phyloP scores from a whole-genome alignment of 2,329 filamentous ascomycete genomes.

The Monosporascus sp. region DNA sequence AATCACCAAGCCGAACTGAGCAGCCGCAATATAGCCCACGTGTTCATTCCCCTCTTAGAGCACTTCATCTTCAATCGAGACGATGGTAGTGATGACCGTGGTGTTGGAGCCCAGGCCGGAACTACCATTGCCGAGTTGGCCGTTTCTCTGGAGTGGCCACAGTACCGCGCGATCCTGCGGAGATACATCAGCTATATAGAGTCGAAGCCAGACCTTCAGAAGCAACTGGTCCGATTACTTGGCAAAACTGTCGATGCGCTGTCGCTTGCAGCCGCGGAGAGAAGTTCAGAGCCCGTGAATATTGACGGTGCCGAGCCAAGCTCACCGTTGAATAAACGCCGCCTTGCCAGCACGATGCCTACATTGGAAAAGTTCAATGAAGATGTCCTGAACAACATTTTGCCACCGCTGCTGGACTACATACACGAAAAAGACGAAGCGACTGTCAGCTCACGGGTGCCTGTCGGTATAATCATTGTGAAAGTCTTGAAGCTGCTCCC shows the following conservation, averaged over 20 bases:
- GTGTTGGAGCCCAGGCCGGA: slow-evolving; percentile 82
- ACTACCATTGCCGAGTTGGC: slow-evolving; percentile 71
- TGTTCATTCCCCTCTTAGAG: slow-evolving; percentile 87
- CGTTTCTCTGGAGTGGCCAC: slow-evolving; percentile 78
- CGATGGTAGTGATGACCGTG: slow-evolving; percentile 72
- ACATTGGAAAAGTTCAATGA: slow-evolving; percentile 60
- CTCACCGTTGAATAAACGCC: slow-evolving; percentile 24
- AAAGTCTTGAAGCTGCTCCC: slow-evolving; percentile 83
- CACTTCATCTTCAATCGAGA: slow-evolving; percentile 86
- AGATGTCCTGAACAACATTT: slow-evolving; percentile 69
- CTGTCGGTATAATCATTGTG: slow-evolving; percentile 81
- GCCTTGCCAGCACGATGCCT: slow-evolving; percentile 63
- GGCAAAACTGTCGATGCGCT: slow-evolving; percentile 78
- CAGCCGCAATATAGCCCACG: slow-evolving; percentile 74
- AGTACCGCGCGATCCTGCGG: slow-evolving; percentile 79
- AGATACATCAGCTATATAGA: slow-evolving; percentile 79
- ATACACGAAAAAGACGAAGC: slow-evolving; percentile 93
- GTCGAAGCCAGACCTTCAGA: slow-evolving; percentile 77
- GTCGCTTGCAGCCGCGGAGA: slow-evolving; percentile 43
- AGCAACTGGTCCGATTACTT: slow-evolving; percentile 77
- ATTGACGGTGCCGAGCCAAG: slow-evolving; percentile 28
- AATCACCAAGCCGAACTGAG: slow-evolving; percentile 61
- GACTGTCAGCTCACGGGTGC: slow-evolving; percentile 87
- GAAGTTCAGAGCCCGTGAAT: slow-evolving; percentile 37
- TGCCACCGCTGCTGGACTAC: slow-evolving; percentile 77